Conservation (phyloP, 2,329 filamentous ascomycete species). For the Scedosporium minutisporum region DNA sequence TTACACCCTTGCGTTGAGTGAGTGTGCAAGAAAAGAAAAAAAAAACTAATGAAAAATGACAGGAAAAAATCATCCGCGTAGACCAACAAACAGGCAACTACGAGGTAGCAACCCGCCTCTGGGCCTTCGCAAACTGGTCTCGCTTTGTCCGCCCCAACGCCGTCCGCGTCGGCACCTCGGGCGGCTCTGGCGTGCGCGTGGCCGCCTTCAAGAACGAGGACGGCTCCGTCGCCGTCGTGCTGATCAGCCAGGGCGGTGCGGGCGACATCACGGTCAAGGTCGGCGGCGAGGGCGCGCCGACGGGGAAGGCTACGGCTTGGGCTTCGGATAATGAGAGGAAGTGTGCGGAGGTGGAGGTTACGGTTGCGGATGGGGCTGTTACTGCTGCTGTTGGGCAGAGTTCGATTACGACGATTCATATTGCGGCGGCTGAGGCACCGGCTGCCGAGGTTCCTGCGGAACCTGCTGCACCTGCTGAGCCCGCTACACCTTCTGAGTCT, state of each 20-base stretch:
- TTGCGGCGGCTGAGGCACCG: neutral
- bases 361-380: slow-evolving; percentile 13
- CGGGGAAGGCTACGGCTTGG: slow-evolving; percentile 15
- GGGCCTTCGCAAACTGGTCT: slow-evolving; percentile 31
- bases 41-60: neutral
- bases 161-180: slow-evolving; percentile 19
- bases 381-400: slow-evolving; percentile 15
- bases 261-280: slow-evolving; percentile 6
- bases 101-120: slow-evolving; percentile 21
- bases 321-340: slow-evolving; percentile 16
- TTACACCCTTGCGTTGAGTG: neutral
- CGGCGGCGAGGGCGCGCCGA: neutral
- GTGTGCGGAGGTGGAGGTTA: slow-evolving; percentile 13
- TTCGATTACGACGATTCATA: slow-evolving; percentile 17
- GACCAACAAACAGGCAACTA: slow-evolving; percentile 22
- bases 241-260: slow-evolving; percentile 16
- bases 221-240: slow-evolving; percentile 25
- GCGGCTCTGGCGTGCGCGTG: slow-evolving; percentile 18
- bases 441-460: neutral
- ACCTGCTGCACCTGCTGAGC: neutral
- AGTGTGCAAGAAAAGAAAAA: neutral
- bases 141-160: slow-evolving; percentile 28
- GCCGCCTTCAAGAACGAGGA: slow-evolving; percentile 27
- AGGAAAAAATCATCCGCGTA: slow-evolving; percentile 19
- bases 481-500: neutral